Evolutionary conservation across 441 rosid genomes (phyloP).

Genomic region (Hura crepitans): DNA sequence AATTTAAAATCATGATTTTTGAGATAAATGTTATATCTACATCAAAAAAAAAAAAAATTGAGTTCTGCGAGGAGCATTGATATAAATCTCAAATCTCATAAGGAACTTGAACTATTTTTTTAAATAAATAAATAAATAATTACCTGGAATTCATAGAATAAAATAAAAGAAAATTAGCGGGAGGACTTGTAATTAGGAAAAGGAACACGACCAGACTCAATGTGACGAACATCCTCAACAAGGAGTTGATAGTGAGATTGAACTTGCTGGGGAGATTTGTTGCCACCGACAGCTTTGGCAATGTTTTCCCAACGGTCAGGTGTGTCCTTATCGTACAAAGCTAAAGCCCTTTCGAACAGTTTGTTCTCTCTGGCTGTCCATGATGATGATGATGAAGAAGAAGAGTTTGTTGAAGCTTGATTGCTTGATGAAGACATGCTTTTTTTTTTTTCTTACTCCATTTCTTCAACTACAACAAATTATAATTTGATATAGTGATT

Average conservation of each 20-base stretch:
- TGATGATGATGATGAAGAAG: conserved; percentile 34
- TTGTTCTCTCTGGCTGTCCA: conserved; percentile 83
- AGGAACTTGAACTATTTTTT: no score
- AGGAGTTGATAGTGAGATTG: conserved; percentile 67
- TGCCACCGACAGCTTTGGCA: conserved; percentile 60
- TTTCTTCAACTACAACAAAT: neutral
- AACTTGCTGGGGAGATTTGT: conserved; percentile 70
- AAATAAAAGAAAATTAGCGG: no score
- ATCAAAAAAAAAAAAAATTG: no score
- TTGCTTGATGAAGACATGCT: conserved; percentile 43
- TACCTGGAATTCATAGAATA: no score
- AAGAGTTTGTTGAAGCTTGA: conserved; percentile 26
- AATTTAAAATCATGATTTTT: no score
- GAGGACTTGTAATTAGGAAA: conserved; percentile 53
- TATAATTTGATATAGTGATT: no score
- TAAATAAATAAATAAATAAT: no score
- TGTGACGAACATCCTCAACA: conserved; percentile 60
- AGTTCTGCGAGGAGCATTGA: no score
- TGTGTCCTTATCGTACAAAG: conserved; percentile 46
- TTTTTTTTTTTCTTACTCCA: no score
- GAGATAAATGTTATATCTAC: no score
- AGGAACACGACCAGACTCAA: conserved; percentile 83
- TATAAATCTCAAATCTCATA: no score
- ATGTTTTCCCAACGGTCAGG: conserved; percentile 75
- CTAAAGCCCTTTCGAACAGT: conserved; percentile 81